phyloP scores from a whole-genome alignment of 202 grass and related monocot species.

The Setaria viridis region DNA sequence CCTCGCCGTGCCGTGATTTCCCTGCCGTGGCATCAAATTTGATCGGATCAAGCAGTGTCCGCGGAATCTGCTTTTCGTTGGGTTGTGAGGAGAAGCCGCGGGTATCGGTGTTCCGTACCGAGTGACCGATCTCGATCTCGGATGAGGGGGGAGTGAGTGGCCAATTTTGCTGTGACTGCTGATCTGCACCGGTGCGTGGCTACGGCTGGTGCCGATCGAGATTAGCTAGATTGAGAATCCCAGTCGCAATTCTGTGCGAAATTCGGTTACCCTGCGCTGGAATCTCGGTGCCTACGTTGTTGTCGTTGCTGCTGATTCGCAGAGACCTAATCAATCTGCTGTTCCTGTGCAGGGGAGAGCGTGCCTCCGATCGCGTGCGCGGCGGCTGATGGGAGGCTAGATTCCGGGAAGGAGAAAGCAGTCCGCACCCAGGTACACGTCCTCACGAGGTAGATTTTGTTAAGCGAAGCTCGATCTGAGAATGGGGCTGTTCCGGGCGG shows the following conservation, averaged over 20 bases:
- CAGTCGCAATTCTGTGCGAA: background rate
- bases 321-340: background rate
- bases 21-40: background rate
- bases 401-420: background rate
- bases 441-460: background rate
- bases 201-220: background rate
- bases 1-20: background rate
- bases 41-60: background rate
- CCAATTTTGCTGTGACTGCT: background rate
- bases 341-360: background rate
- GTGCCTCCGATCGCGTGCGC: background rate
- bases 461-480: conserved; percentile 40
- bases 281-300: background rate
- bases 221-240: background rate
- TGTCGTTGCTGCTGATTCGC: background rate
- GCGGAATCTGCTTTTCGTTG: background rate
- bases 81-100: too few species aligned
- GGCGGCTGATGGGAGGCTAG: conserved; percentile 28
- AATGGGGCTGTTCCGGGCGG: conserved; percentile 86
- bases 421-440: background rate
- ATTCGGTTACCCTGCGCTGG: background rate
- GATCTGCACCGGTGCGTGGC: background rate
- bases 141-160: background rate
- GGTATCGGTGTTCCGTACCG: background rate
- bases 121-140: background rate